Base-by-base conservation (phyloP, 805 yeast genomes). In the Yamadazyma ubonensis region DNA sequence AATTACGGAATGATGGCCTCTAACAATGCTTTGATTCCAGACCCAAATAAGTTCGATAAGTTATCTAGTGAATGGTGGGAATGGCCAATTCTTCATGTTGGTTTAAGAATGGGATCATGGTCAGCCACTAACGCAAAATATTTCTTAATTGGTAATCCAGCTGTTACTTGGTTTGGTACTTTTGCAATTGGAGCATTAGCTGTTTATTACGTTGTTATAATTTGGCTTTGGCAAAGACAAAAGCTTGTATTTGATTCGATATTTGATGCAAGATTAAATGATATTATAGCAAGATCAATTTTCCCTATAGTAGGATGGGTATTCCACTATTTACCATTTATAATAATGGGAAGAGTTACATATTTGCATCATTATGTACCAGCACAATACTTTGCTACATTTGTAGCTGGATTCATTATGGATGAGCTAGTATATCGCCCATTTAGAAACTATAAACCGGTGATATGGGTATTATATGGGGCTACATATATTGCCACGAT, bases 1-100 rank as follows among this genome's bases (percentile, higher is more conserved):
- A 86, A 86, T 56, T 78, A 83, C 55, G 93, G 91, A 2, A 86
- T 86, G 95, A 85, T 85, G 80, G 86, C 91, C 6, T 81, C 91
- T 9, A 86, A 86, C 58, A 86, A 83, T 53, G 95, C 91, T 0
- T 70, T 86, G 52, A 75, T 86, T 21, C 91, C 93, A 6, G 95
- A 86, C 56, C 65, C 70, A 2, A 93, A 86, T 52, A 85, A 84
- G 52, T 76, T 68, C 48, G 95, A 86, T 55, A 75, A 73, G 41
- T 65, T 86, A 43, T 81, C 89, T 1, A 82, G 91, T 11, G 61
- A 71, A 41, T 85, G 86, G 59, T 86, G 93, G 91, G 86, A 86
- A 68, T 86, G 95, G 95, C 95, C 95, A 36, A 76, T 82, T n/a
- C 69, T 85, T 54, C 72, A 79, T 44, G 75, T 71, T 33, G 95